Evolutionary conservation across 495 filamentous ascomycete species (phyloP), one percentile per base, ranked within the genome.

Genomic region (Penicillium cataractarum): DNA sequence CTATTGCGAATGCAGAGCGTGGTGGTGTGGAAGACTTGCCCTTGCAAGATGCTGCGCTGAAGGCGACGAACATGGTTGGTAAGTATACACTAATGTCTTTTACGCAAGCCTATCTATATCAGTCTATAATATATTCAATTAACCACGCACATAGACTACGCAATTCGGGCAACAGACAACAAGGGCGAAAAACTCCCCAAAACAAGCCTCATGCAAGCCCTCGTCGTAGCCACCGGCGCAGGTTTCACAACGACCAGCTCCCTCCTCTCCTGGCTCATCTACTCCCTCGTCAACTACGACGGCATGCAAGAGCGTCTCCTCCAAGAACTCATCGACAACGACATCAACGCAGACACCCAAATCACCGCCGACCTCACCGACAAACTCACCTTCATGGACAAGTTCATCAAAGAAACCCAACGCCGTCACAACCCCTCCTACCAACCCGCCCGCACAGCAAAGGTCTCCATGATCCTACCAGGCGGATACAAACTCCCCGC

Each of bases 401-500:
- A 76, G 21, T 84, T 77, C 66, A 71, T 87, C 75, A 85, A 87
- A 67, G 84, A 86, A 63, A 80, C 76, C 12, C 84, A 84, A 58
- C 76, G 84, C 4, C 71, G 76, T 5, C 83, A 87, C 71, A 84
- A 82, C 65, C 76, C 84, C 0, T 79, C 75, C 21, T 86, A 78
- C 71, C 83, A 86, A 60, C 78, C 84, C 2, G 83, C 70, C 15
- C 79, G 84, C 44, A 86, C 76, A 4, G 71, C 82, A 13, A 80
- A 79, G 59, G 67, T 67, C 2, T 82, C 84, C 56, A 64, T 83
- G 10, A 70, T 86, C 31, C 66, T 87, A 0, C 84, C 84, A 0
- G 83, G 84, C 7, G 83, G 84, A 0, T 87, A 84, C 72, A 67
- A 68, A 24, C 55, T 86, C 2, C 78, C 81, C 9, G 67, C 74